A percentile compares a stretch with the other conserved stretches of the same genome.
Conservation (phyloP, 352 stramenopile species). For the Pythium utonaiense region DNA sequence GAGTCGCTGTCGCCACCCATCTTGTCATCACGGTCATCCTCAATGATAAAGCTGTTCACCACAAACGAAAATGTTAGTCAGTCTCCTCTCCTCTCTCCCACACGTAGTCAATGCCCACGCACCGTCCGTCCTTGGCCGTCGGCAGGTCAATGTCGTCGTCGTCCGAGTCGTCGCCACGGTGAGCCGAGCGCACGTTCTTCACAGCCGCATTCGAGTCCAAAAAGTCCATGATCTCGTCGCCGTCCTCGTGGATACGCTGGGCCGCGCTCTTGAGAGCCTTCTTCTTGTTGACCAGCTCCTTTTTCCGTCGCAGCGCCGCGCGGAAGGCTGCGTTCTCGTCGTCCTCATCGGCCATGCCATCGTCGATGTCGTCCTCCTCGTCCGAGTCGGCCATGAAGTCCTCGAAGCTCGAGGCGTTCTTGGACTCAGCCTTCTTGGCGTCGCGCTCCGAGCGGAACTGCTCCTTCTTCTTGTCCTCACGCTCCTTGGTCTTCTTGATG, state of each 20-base stretch:
- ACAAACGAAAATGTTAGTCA: too few species aligned
- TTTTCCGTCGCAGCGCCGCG: conserved; percentile 78
- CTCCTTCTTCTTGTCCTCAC: conserved; percentile 84
- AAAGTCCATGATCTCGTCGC: conserved; percentile 92
- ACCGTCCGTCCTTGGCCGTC: conserved; percentile 89
- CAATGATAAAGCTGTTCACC: conserved; percentile 67
- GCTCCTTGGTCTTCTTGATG: conserved; percentile 94
- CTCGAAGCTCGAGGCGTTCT: conserved; percentile 41
- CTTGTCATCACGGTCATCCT: conserved; percentile 46
- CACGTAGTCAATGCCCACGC: conserved; percentile 33
- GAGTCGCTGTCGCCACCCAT: conserved; percentile 67
- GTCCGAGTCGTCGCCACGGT: conserved; percentile 42
- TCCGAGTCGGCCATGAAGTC: conserved; percentile 82
- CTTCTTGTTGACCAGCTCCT: conserved; percentile 66
- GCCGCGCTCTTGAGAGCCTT: conserved; percentile 32
- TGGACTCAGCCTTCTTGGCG: conserved; percentile 26
- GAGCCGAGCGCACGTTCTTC: conserved; percentile 79
- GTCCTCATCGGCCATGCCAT: conserved; percentile 54
- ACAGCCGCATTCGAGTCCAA: conserved; percentile 87
- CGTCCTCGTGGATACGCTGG: conserved; percentile 61
- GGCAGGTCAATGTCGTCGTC: conserved; percentile 85
- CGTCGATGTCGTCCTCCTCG: conserved; percentile 75
- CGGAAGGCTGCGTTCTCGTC: conserved; percentile 77
- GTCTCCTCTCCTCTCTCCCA: too few species aligned
- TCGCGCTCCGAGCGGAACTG: conserved; percentile 47